phyloP scores from a whole-genome alignment of 2,329 filamentous ascomycete genomes.

The Dissoconium aciculare region DNA sequence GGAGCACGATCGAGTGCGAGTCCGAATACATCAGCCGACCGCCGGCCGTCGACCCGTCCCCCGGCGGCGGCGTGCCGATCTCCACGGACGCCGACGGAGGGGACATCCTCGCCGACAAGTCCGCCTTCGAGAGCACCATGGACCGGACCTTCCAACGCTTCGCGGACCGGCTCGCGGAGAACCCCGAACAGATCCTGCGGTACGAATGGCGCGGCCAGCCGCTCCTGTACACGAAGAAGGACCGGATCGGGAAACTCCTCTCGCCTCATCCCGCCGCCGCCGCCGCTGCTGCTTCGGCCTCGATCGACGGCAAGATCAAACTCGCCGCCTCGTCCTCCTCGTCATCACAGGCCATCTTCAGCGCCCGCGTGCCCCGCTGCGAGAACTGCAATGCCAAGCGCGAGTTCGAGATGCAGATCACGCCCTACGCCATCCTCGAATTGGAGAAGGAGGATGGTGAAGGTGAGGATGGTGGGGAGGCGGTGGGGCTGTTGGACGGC shows the following conservation, averaged over 20 bases:
- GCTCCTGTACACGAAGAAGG: constrained; percentile 65
- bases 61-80: constrained; percentile 30
- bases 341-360: too few relatives aligned
- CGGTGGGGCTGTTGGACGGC: too few relatives aligned
- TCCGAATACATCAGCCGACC: constrained; percentile 66
- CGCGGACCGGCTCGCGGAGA: constrained; percentile 36
- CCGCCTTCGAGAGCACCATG: constrained; percentile 34
- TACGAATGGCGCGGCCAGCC: constrained; percentile 36
- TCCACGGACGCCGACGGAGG: constrained; percentile 16
- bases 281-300: constrained; percentile 19
- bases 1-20: constrained; percentile 72
- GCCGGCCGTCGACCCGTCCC: constrained; percentile 35
- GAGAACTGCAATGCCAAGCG: constrained; percentile 57
- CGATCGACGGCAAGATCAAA: constrained; percentile 10
- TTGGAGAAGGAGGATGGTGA: constrained; percentile 58
- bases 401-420: constrained; percentile 84
- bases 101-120: constrained; percentile 25
- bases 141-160: constrained; percentile 38
- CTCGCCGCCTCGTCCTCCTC: constrained; percentile 17
- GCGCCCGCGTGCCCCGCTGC: constrained; percentile 54
- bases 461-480: too few relatives aligned
- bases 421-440: constrained; percentile 77
- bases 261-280: too few relatives aligned
- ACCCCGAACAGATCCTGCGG: constrained; percentile 36
- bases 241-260: constrained; percentile 56